phyloP scores from a whole-genome alignment of 768 basidiomycete genomes.

The Pisolithus albus region DNA sequence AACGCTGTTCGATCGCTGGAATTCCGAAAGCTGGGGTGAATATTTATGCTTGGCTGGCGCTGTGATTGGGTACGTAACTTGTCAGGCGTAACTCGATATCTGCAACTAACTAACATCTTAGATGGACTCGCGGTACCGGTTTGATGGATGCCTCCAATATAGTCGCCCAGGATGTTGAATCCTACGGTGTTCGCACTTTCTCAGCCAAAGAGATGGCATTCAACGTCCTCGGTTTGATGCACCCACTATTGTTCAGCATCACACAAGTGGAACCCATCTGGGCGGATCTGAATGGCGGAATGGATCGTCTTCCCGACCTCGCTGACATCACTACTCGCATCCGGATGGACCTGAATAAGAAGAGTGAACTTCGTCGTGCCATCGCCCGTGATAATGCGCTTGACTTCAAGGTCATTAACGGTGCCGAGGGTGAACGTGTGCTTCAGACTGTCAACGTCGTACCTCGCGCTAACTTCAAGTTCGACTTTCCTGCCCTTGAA shows the following conservation, averaged over 20 bases:
- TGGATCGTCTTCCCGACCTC: conserved; percentile 94
- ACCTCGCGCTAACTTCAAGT: conserved; percentile 97
- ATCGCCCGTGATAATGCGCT: conserved; percentile 90
- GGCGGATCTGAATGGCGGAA: conserved; percentile 97
- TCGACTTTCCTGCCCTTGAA: conserved; percentile 88
- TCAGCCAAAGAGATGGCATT: conserved; percentile 99
- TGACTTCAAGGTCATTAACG: conserved; percentile 90
- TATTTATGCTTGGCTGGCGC: conserved; percentile 97
- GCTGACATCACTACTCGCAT: conserved; percentile 88
- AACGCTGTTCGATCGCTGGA: conserved; percentile 97
- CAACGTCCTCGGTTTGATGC: conserved; percentile 99
- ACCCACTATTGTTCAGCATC: conserved; percentile 97
- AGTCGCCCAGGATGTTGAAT: conserved; percentile 89
- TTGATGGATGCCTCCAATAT: conserved; percentile 94
- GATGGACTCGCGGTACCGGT: conserved; percentile 98
- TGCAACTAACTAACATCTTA: conserved; percentile 24
- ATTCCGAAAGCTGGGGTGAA: conserved; percentile 97
- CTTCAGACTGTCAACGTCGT: conserved; percentile 89
- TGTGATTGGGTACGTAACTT: conserved; percentile 77
- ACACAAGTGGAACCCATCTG: conserved; percentile 99
- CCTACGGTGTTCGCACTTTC: conserved; percentile 92
- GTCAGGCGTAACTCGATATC: conserved; percentile 5
- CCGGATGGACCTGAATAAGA: conserved; percentile 71
- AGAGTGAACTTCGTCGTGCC: conserved; percentile 88
- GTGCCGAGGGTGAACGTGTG: conserved; percentile 86